Conservation (phyloP, 495 filamentous ascomycete species). For the Clavariopsis aquatica region DNA sequence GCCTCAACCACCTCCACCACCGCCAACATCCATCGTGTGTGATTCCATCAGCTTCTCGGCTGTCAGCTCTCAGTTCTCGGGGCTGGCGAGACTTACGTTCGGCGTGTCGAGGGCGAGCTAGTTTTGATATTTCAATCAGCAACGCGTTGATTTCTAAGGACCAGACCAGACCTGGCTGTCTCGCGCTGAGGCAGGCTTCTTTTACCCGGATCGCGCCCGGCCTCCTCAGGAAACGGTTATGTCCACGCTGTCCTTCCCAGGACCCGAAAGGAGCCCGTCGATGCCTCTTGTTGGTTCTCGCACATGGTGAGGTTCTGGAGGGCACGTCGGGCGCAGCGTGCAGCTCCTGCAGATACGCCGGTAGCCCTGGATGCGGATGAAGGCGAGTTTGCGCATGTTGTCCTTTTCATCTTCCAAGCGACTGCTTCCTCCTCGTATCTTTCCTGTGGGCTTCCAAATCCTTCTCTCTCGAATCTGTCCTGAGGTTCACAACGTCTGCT, state of each 20-base stretch:
- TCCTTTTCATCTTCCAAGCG: constrained; percentile 22
- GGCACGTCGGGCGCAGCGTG: not conserved
- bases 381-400: constrained; percentile 23
- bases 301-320: not conserved
- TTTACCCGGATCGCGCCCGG: constrained; percentile 5
- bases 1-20: not conserved
- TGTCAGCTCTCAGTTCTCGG: not conserved
- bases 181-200: constrained; percentile 1
- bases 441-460: not conserved
- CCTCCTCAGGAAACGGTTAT: not conserved
- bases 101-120: not conserved
- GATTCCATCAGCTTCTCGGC: not conserved
- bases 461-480: not conserved
- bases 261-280: not conserved
- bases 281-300: not conserved
- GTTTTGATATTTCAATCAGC: not conserved
- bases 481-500: constrained; percentile 3
- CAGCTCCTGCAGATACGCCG: constrained; percentile 4
- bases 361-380: constrained; percentile 1
- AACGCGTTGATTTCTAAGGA: not conserved
- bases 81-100: no score
- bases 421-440: constrained; percentile 18
- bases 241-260: constrained; percentile 1
- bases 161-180: not conserved
- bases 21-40: not conserved